Evolutionary conservation across 495 filamentous ascomycete genomes (phyloP).

Genomic region (Tuber umbilicatum): DNA sequence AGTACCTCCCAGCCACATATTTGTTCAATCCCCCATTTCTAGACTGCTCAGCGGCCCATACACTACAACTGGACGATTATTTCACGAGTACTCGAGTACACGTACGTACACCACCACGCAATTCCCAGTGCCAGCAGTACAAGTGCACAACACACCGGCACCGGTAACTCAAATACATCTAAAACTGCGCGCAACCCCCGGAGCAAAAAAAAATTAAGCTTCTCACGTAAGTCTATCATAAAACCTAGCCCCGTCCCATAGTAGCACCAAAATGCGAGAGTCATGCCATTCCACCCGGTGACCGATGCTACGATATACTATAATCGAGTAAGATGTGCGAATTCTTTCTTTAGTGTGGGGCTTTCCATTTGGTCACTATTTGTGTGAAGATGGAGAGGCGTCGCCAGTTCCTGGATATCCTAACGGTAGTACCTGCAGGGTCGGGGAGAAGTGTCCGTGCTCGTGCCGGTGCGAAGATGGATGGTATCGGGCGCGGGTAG

Average conservation of each 20-base stretch:
- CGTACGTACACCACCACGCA: background rate
- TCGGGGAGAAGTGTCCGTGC: background rate
- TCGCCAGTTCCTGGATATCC: background rate
- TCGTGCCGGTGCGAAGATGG: background rate
- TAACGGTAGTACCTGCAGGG: background rate
- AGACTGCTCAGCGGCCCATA: too few species aligned
- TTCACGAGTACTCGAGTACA: too few species aligned
- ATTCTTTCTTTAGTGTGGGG: background rate
- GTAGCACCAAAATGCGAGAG: background rate
- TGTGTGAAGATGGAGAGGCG: background rate
- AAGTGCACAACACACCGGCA: too few species aligned
- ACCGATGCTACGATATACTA: too few species aligned
- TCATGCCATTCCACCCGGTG: background rate
- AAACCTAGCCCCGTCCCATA: background rate
- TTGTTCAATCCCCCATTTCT: too few species aligned
- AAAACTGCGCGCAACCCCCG: background rate
- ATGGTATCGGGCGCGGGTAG: background rate
- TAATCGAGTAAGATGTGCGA: background rate
- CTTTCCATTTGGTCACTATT: background rate
- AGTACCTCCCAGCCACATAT: background rate
- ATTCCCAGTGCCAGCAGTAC: too few species aligned
- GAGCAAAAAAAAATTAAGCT: background rate
- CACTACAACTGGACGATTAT: background rate
- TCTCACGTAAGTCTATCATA: background rate
- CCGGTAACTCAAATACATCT: too few species aligned